Base-by-base conservation (phyloP, 23 red algal species). In the Gracilaria vermiculophylla region DNA sequence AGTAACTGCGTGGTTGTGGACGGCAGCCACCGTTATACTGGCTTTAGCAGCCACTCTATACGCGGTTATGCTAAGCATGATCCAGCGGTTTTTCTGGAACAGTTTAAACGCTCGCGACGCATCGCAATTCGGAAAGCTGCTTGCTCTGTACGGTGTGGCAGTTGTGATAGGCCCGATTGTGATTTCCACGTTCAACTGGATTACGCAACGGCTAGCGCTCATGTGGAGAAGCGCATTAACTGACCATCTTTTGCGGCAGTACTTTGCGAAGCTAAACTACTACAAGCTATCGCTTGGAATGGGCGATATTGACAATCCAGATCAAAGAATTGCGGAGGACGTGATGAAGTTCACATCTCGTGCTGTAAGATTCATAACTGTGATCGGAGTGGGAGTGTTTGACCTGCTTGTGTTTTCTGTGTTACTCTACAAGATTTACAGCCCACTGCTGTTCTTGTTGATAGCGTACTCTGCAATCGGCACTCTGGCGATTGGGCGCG, bases 251-350 rank as follows among this genome's bases (percentile, higher is more conserved):
- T 69, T 98, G 34, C 42, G 53, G 33, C 64, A 49, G 36, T 98
- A 98, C 82, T 88, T 94, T 52, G 39, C 40, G 14, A 43, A 88
- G 39, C 40, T 52, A 43, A 77, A 62, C 24, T 98, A 95, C 69
- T 98, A 98, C 80, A 86, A 81, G 21, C 78, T 98, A 8, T 67
- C 43, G 17, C 66, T 81, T 24, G 56, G 78, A 50, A 23, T 54
- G 16, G 50, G 29, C 41, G 76, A 53, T 19, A 69, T 98, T 55
- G 93, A 95, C 66, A 99, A 99, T 62, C 77, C 82, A 1, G 97
- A 99, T 34, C 97, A 99, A 78, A 78, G 97, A 4, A 89, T 99
- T 29, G 61, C 92, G 3, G 97, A 99, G 36, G 97, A 99, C 82
- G 86, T 99, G 16, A 60, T 76, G 21, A 69, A 60, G n/a, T 95